Conservation (phyloP, 768 basidiomycete species). For the Floccularia luteovirens region DNA sequence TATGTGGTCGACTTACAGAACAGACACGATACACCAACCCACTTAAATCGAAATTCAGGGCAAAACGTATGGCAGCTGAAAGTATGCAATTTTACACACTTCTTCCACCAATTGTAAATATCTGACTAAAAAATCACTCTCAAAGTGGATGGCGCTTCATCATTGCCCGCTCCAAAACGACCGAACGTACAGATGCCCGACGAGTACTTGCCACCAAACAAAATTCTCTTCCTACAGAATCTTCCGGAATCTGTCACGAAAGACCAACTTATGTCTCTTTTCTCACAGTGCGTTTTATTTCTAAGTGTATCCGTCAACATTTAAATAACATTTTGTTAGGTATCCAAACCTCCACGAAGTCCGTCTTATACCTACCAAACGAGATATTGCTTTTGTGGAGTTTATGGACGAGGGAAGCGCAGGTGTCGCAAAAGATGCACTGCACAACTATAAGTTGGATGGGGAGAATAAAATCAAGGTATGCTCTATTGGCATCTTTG, state of each 20-base stretch:
- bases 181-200: slow-evolving; percentile 96
- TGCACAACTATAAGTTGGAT: slow-evolving; percentile 97
- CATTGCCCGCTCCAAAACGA: slow-evolving; percentile 62
- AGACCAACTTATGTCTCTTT: slow-evolving; percentile 84
- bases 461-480: slow-evolving; percentile 99
- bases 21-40: slow-evolving; percentile 84
- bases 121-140: slow-evolving; percentile 7
- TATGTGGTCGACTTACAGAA: slow-evolving; percentile 46
- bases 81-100: slow-evolving; percentile 39
- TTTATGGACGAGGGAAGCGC: slow-evolving; percentile 91
- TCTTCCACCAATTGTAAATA: slow-evolving; percentile 3
- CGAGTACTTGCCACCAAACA: slow-evolving; percentile 99
- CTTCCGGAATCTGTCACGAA: slow-evolving; percentile 90
- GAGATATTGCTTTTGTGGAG: slow-evolving; percentile 98
- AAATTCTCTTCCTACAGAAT: slow-evolving; percentile 97
- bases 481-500: slow-evolving; percentile 7
- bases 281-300: slow-evolving; percentile 67
- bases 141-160: slow-evolving; percentile 62
- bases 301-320: background rate
- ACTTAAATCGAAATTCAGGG: slow-evolving; percentile 75
- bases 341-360: slow-evolving; percentile 96
- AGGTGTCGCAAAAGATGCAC: slow-evolving; percentile 85
- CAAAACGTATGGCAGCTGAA: slow-evolving; percentile 76
- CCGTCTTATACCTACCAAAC: slow-evolving; percentile 95
- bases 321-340: slow-evolving; percentile 30